Evolutionary conservation across 2,329 filamentous ascomycete genomes (phyloP).

Genomic region (Cylindrodendrum hubeiense): DNA sequence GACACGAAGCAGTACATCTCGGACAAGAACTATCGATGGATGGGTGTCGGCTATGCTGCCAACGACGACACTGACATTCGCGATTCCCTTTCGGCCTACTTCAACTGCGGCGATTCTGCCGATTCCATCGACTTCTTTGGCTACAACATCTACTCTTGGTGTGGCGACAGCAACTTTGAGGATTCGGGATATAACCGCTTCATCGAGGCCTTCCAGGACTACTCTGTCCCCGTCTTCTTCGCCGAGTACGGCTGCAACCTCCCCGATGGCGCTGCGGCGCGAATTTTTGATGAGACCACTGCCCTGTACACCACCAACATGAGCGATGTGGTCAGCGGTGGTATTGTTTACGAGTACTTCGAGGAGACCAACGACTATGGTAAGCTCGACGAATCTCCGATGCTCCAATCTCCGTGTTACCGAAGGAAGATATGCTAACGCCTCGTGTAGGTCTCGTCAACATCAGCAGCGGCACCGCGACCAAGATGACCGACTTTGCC

Average conservation of each 20-base stretch:
- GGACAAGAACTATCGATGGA: constrained; percentile 78
- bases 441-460: constrained; percentile 65
- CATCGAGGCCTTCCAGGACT: constrained; percentile 87
- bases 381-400: background rate
- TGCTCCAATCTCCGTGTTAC: too few relatives aligned
- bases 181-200: constrained; percentile 85
- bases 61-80: constrained; percentile 91
- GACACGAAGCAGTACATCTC: constrained; percentile 97
- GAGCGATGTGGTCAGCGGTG: constrained; percentile 89
- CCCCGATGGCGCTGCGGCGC: constrained; percentile 68
- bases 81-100: constrained; percentile 86
- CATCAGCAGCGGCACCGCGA: constrained; percentile 69
- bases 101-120: constrained; percentile 82
- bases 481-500: constrained; percentile 80
- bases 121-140: constrained; percentile 95
- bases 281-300: constrained; percentile 86
- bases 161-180: constrained; percentile 82
- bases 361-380: constrained; percentile 92
- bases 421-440: background rate
- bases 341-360: constrained; percentile 99
- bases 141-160: constrained; percentile 99
- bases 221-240: constrained; percentile 96
- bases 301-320: constrained; percentile 86
- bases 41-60: constrained; percentile 95
- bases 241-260: constrained; percentile 98